Percentiles rank a stretch among this genome's conserved stretches.
Evolutionary conservation across 768 basidiomycete genomes (phyloP).

Genomic region (Kwoniella botswanensis): DNA sequence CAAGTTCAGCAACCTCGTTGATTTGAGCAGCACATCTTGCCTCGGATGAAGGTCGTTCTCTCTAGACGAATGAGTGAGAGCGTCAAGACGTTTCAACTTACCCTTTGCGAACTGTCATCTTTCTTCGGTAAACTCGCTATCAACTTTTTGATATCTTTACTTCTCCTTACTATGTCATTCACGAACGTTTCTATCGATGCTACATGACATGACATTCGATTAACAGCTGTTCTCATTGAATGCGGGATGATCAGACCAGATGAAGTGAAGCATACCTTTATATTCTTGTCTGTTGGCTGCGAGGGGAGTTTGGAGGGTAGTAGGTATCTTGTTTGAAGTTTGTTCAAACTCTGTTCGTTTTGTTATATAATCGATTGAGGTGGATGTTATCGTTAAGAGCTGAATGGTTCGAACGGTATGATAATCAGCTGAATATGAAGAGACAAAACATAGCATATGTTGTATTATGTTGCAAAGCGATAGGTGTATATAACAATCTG

Average conservation of each 20-base stretch:
- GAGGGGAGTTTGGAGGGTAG: conserved; percentile 33
- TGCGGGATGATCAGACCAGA: neutral
- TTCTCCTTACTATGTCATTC: conserved; percentile 43
- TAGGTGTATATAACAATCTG: too few relatives aligned
- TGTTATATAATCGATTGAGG: conserved; percentile 54
- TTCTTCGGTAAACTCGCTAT: conserved; percentile 47
- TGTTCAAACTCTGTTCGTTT: conserved; percentile 50
- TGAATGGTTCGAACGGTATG: too few relatives aligned
- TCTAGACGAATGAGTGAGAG: too few relatives aligned
- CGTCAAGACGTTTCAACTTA: conserved; percentile 22
- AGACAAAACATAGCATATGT: too few relatives aligned
- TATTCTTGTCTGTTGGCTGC: conserved; percentile 39
- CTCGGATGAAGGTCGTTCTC: neutral
- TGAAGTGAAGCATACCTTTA: conserved; percentile 2
- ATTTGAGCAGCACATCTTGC: conserved; percentile 2
- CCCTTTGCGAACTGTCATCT: conserved; percentile 38
- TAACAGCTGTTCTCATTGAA: neutral
- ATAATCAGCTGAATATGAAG: too few relatives aligned
- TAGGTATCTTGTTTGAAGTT: conserved; percentile 34
- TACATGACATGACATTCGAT: conserved; percentile 2
- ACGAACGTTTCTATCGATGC: conserved; percentile 48
- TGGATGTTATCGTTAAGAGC: conserved; percentile 50
- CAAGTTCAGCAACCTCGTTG: neutral
- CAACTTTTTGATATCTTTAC: conserved; percentile 47
- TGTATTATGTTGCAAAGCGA: too few relatives aligned